Percentiles rank a stretch among this genome's conserved stretches.
phyloP scores from a whole-genome alignment of 257 asterid genomes.

The Penstemon eatonii region DNA sequence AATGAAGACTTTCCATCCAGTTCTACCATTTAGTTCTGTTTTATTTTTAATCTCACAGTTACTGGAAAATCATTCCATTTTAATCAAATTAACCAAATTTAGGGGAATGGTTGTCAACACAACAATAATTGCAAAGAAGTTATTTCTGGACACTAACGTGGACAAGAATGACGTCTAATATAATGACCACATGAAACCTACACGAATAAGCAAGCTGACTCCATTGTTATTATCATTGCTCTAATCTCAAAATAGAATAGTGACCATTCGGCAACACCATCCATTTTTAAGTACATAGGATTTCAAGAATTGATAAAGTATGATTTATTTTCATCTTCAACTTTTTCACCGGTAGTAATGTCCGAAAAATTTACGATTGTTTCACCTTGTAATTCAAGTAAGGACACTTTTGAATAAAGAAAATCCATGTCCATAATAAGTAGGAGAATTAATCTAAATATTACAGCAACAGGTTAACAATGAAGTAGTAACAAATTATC shows the following conservation, averaged over 20 bases:
- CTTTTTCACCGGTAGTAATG: not conserved
- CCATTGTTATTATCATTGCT: slow-evolving; percentile 9
- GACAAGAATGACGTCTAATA: not conserved
- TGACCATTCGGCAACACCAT: too few species aligned
- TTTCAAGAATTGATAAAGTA: not conserved
- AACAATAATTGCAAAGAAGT: not conserved
- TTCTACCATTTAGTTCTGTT: not conserved
- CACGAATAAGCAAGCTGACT: not conserved
- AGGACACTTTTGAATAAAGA: not conserved
- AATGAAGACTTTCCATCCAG: not conserved
- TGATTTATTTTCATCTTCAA: not conserved
- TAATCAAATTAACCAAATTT: not conserved
- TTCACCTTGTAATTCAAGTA: not conserved
- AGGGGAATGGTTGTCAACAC: not conserved
- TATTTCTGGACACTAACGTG: not conserved
- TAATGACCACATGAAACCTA: not conserved
- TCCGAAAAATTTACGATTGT: not conserved
- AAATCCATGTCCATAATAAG: not conserved
- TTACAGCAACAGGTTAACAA: not conserved
- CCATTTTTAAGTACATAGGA: too few species aligned
- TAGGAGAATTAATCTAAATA: not conserved
- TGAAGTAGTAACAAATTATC: not conserved
- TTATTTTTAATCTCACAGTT: not conserved
- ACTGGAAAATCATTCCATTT: slow-evolving; percentile 1
- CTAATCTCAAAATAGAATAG: not conserved